Evolutionary conservation across 768 basidiomycete species (phyloP), one percentile per base, ranked within the genome.

Genomic region (Vararia minispora): DNA sequence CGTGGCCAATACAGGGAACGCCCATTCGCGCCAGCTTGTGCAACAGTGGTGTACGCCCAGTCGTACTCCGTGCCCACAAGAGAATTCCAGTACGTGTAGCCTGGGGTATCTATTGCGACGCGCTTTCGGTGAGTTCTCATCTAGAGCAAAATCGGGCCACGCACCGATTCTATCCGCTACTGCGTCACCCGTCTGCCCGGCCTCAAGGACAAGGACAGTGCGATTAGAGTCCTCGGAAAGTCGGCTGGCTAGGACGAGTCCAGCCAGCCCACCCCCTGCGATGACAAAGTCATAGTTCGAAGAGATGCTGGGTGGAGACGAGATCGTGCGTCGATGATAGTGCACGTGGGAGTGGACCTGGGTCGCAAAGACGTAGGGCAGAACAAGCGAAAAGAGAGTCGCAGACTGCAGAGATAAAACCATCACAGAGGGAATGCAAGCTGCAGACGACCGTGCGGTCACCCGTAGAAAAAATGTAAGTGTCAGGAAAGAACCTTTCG

Each of bases 271-370:
- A 33, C 70, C 69, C 34, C 69, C 68, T 13, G 58, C 61, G 46
- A 69, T 62, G 40, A 79, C 63, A 51, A 70, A 76, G 59, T 77
- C 76, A 50, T 71, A 78, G 0, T n/a, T n/a, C n/a, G n/a, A n/a
- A n/a, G n/a, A n/a, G n/a, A n/a, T n/a, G n/a, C 27, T 9, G n/a
- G 27, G 27, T 28, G 9, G 27, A 9, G n/a, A 28, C 27, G 27
- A 28, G 9, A 28, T 28, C n/a, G 27, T 28, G 27, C 9, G 27
- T 28, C n/a, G 9, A n/a, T 28, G 9, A n/a, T n/a, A n/a, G n/a
- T n/a, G n/a, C n/a, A n/a, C n/a, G n/a, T n/a, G n/a, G n/a, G n/a
- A n/a, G n/a, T n/a, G n/a, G n/a, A n/a, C n/a, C n/a, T n/a, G n/a
- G n/a, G n/a, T n/a, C n/a, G n/a, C n/a, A n/a, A n/a, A n/a, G n/a